Conservation (phyloP, 2,329 filamentous ascomycete species). For the Fusarium musae region DNA sequence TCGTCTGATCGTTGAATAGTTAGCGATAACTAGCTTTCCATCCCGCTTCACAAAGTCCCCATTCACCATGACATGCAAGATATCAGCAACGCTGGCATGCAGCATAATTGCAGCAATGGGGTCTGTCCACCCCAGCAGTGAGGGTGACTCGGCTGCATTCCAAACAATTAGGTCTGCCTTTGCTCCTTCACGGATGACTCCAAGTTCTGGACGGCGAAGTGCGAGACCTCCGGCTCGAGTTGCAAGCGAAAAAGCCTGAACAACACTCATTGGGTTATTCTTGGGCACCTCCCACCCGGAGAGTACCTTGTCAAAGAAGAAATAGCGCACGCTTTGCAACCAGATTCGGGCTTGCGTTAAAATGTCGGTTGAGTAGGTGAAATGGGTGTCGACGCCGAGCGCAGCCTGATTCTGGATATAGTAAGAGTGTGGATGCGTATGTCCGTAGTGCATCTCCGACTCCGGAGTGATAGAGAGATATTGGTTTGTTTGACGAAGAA, state of each 20-base stretch:
- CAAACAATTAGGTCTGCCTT: conserved; percentile 67
- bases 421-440: conserved; percentile 57
- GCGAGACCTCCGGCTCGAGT: conserved; percentile 64
- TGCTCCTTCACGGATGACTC: conserved; percentile 59
- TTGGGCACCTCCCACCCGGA: conserved; percentile 55
- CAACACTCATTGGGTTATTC: conserved; percentile 62
- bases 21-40: conserved; percentile 48
- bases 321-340: conserved; percentile 58
- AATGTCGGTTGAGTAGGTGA: conserved; percentile 62
- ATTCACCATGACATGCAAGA: conserved; percentile 61
- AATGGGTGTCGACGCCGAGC: conserved; percentile 66
- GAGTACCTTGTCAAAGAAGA: conserved; percentile 53
- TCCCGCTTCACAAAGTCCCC: conserved; percentile 53
- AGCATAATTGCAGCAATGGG: conserved; percentile 67
- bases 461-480: conserved; percentile 68
- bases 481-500: conserved; percentile 61
- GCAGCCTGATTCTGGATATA: conserved; percentile 61
- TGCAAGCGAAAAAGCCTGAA: conserved; percentile 66
- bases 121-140: conserved; percentile 64
- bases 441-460: conserved; percentile 69
- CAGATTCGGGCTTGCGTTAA: conserved; percentile 64
- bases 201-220: conserved; percentile 62
- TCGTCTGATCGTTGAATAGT: conserved; percentile 45
- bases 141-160: conserved; percentile 58
- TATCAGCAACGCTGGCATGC: conserved; percentile 63